phyloP scores from a whole-genome alignment of 1,139 yeast genomes.

The Scheffersomyces illinoinensis region DNA sequence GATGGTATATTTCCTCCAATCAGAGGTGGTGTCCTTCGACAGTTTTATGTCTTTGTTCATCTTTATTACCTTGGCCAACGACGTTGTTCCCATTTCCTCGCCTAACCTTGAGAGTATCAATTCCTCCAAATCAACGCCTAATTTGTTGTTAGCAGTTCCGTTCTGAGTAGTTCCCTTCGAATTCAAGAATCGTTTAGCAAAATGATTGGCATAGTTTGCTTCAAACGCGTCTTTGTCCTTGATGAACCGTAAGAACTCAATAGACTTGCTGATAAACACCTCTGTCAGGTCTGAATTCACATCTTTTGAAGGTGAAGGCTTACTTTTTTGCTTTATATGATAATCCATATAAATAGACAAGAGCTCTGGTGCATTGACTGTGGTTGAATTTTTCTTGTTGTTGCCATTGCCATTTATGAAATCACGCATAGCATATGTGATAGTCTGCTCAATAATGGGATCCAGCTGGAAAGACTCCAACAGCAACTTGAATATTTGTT shows the following conservation, averaged over 20 bases:
- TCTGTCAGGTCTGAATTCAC: slow-evolving; percentile 50
- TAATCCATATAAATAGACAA: slow-evolving; percentile 78
- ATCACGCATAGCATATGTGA: slow-evolving; percentile 62
- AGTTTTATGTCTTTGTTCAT: slow-evolving; percentile 84
- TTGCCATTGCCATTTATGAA: slow-evolving; percentile 50
- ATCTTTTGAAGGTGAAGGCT: slow-evolving; percentile 22
- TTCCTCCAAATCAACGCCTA: slow-evolving; percentile 67
- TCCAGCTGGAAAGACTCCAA: slow-evolving; percentile 51
- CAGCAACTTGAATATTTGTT: slow-evolving; percentile 52
- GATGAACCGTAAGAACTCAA: slow-evolving; percentile 65
- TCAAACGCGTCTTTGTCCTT: slow-evolving; percentile 89
- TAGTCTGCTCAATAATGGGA: slow-evolving; percentile 50
- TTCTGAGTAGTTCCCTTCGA: slow-evolving; percentile 30
- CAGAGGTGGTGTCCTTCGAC: slow-evolving; percentile 60
- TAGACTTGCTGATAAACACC: slow-evolving; percentile 53
- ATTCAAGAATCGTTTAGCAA: slow-evolving; percentile 80
- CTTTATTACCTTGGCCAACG: slow-evolving; percentile 78
- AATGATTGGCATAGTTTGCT: slow-evolving; percentile 80
- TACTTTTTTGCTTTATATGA: slow-evolving; percentile 60
- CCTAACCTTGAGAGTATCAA: slow-evolving; percentile 68
- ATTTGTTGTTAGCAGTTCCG: slow-evolving; percentile 12
- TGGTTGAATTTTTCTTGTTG: slow-evolving; percentile 25
- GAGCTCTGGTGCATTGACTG: slow-evolving; percentile 64
- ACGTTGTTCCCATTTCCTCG: slow-evolving; percentile 78
- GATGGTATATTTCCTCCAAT: slow-evolving; percentile 42